Evolutionary conservation across 2,329 filamentous ascomycete genomes (phyloP).

Genomic region (Trichoderma simmonsii): DNA sequence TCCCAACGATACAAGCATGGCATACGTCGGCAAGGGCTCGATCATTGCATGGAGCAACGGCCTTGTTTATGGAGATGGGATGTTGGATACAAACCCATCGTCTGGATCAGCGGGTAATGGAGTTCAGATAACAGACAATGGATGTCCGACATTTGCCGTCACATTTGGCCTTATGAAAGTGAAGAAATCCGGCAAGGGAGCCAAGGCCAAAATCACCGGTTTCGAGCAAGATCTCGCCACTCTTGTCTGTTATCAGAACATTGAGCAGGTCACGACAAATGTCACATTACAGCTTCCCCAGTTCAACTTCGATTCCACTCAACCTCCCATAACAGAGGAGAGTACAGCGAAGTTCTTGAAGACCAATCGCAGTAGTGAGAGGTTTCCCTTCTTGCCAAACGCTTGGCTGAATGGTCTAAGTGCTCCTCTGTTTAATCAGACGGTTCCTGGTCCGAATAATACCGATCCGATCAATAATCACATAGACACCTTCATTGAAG

Average conservation of each 20-base stretch:
- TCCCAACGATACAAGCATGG: constrained; percentile 12
- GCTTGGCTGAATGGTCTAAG: not conserved
- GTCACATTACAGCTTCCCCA: constrained; percentile 5
- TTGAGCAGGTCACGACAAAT: constrained; percentile 3
- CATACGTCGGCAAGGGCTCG: not conserved
- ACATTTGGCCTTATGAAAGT: not conserved
- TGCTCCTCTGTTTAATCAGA: not conserved
- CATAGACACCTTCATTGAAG: not conserved
- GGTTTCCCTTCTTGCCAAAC: not conserved
- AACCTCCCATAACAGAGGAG: not conserved
- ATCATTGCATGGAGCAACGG: not conserved
- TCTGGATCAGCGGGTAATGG: not conserved
- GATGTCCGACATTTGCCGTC: constrained; percentile 6
- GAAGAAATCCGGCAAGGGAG: constrained; percentile 1
- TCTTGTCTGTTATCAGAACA: constrained; percentile 11
- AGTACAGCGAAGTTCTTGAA: not conserved
- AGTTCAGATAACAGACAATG: not conserved
- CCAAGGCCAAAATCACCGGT: not conserved
- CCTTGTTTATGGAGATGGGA: not conserved
- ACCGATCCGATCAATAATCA: not conserved
- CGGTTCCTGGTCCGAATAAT: not conserved
- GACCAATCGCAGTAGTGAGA: not conserved
- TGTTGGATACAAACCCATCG: not conserved
- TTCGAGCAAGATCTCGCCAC: constrained; percentile 11
- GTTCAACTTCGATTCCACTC: not conserved